Evolutionary conservation across 78 protist genomes (phyloP).

Genomic region (Anaeramoeba flamelloides): DNA sequence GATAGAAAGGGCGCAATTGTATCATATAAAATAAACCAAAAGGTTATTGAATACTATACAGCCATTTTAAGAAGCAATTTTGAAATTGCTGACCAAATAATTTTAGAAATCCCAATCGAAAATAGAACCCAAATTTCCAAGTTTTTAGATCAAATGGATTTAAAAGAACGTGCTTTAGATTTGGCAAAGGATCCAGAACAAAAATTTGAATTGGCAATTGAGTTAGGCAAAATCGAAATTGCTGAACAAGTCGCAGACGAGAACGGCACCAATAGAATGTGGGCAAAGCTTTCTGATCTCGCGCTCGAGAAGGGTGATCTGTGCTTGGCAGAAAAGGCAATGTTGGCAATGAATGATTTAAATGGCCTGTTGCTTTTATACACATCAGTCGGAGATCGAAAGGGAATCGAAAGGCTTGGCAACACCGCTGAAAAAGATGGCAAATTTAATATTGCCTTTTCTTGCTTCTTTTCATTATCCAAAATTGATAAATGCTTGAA

Average conservation of each 20-base stretch:
- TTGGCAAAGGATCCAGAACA: conserved; percentile 72
- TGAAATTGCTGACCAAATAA: conserved; percentile 20
- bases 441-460: neutral
- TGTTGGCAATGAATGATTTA: too few relatives aligned
- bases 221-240: conserved; percentile 43
- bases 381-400: neutral
- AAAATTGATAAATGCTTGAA: neutral
- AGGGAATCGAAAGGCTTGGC: neutral
- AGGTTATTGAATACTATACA: conserved; percentile 74
- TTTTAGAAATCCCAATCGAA: too few relatives aligned
- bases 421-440: neutral
- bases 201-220: conserved; percentile 71
- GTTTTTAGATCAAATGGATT: too few relatives aligned
- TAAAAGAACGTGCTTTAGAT: conserved; percentile 54
- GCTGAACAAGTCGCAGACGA: conserved; percentile 51
- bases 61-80: conserved; percentile 63
- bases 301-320: too few relatives aligned
- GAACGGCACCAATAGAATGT: too few relatives aligned
- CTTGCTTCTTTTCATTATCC: neutral
- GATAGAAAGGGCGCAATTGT: conserved; percentile 46
- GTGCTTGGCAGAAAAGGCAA: too few relatives aligned
- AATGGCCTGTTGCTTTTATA: neutral
- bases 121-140: too few relatives aligned
- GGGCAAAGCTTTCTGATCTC: too few relatives aligned
- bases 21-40: conserved; percentile 29